Evolutionary conservation across 768 basidiomycete species (phyloP).

Genomic region (Lentinula sp.): DNA sequence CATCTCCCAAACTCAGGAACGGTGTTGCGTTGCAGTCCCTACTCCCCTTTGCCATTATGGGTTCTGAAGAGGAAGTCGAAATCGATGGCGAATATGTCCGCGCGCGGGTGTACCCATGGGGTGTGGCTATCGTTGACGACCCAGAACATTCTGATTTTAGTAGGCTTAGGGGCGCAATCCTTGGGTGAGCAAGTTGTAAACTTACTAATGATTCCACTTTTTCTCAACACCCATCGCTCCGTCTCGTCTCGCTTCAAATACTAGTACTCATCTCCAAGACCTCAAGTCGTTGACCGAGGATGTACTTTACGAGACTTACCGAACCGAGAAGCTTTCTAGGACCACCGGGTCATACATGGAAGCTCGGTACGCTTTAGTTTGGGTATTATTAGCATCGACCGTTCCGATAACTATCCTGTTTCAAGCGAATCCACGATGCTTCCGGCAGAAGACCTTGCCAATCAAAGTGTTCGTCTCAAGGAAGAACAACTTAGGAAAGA

Average conservation of each 20-base stretch:
- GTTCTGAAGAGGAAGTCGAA: constrained; percentile 82
- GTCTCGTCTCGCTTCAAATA: neutral
- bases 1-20: neutral
- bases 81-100: constrained; percentile 74
- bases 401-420: neutral
- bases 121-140: constrained; percentile 88
- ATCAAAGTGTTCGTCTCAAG: constrained; percentile 81
- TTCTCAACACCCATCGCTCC: neutral
- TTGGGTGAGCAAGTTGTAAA: constrained; percentile 33
- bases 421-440: constrained; percentile 62
- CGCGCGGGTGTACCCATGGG: constrained; percentile 88
- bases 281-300: constrained; percentile 82
- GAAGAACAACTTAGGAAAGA: constrained; percentile 87
- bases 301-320: constrained; percentile 81
- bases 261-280: constrained; percentile 76
- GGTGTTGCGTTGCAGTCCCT: constrained; percentile 34
- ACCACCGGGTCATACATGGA: constrained; percentile 47
- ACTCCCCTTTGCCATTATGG: constrained; percentile 84
- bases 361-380: constrained; percentile 33
- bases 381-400: neutral
- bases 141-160: constrained; percentile 86
- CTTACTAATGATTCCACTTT: constrained; percentile 7
- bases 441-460: constrained; percentile 76
- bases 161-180: constrained; percentile 70
- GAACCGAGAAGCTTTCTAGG: constrained; percentile 82